Base-by-base conservation (phyloP, 2,329 filamentous ascomycete species). In the Fusarium sp. region DNA sequence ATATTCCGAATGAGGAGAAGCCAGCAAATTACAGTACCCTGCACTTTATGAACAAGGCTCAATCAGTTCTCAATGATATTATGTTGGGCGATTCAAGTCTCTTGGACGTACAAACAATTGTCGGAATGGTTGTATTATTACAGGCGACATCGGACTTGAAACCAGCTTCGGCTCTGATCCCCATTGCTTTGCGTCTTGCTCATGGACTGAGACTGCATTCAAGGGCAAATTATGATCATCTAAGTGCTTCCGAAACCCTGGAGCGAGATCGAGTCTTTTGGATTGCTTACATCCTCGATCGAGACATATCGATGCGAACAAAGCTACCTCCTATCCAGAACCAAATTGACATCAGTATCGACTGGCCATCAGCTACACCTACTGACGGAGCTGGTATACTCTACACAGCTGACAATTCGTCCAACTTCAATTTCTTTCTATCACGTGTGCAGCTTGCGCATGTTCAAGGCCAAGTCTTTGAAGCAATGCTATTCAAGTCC, bases 211-310 rank as follows among this genome's bases (percentile, higher is more conserved):
- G 57, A 5, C 13, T 75, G 0, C 44, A 47, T 3, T 14, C 44
- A 0, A 20, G 44, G 10, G 14, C 18, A 10, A 15, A 14, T 9
- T 11, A 14, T 4, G 45, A 48, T 15, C 14, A 48, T 30, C 9
- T 48, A 3, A 22, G 2, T 12, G 2, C 9, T 15, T n/a, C 45
- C 0, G 45, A 48, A 6, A 8, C 45, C 4, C 4, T 48, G 26
- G 45, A 48, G 26, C 14, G 45, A 48, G 26, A 48, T 22, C 60
- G 73, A 0, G 73, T 73, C 0, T 74, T 75, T 18, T 75, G 72
- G 72, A 65, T 75, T 8, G 71, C 71, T 1, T 75, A 75, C 3
- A 50, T 75, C 10, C 59, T 74, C 1, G 72, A 75, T 18, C 59
- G 69, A 10, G 71, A 75, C 5, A 48, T 74, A 10, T 44, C 57